A percentile compares a stretch with the other conserved stretches of the same genome.
phyloP scores from a whole-genome alignment of 1,284 basidiomycete species.

The Ceratobasidium sp. region DNA sequence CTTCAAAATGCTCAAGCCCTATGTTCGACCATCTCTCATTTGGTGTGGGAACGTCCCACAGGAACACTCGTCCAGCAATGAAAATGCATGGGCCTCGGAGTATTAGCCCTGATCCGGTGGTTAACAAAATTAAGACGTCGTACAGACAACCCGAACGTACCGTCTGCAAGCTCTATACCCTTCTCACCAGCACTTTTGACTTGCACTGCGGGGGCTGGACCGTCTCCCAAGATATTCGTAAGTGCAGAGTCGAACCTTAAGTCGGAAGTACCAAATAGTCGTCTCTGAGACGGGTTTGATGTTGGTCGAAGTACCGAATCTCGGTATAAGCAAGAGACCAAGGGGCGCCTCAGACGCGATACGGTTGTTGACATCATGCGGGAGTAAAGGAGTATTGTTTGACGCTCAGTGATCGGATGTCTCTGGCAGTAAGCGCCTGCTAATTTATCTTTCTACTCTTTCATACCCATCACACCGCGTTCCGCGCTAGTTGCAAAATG shows the following conservation, averaged over 20 bases:
- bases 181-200: conserved; percentile 65
- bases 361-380: conserved; percentile 28
- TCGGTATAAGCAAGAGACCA: conserved; percentile 4
- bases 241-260: conserved; percentile 48
- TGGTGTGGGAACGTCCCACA: conserved; percentile 85
- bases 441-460: neutral
- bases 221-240: conserved; percentile 76
- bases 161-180: conserved; percentile 71
- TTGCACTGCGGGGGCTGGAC: conserved; percentile 71
- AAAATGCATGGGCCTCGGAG: conserved; percentile 82
- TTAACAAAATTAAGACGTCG: neutral
- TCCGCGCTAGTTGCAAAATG: conserved; percentile 11
- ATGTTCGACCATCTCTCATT: conserved; percentile 61
- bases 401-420: conserved; percentile 11
- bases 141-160: conserved; percentile 23
- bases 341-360: neutral
- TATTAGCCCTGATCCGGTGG: conserved; percentile 62
- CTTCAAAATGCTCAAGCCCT: conserved; percentile 73
- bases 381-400: neutral
- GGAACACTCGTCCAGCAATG: conserved; percentile 82
- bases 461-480: neutral
- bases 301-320: neutral
- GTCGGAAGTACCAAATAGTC: neutral
- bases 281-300: neutral
- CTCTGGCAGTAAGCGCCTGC: neutral